Percentiles rank a stretch among this genome's conserved stretches.
These are phyloP conservation scores for Rutstroemia sp. DNA, from an alignment of 2,329 filamentous ascomycete genomes.

Conservation along the genomic window DNA sequence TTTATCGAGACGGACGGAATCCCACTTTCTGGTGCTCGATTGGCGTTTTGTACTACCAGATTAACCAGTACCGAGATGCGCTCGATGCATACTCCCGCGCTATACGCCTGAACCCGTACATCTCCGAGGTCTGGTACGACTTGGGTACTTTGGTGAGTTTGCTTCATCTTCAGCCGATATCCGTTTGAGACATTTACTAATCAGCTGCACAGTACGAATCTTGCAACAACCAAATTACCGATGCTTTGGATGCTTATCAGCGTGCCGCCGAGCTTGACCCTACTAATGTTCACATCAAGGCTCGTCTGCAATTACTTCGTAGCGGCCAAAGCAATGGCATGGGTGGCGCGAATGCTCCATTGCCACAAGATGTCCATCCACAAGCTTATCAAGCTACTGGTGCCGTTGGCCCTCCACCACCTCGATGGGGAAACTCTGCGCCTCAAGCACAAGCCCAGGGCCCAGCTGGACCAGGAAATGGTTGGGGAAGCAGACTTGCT, in stretches of 20 bases:
- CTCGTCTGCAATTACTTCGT: conserved; percentile 80
- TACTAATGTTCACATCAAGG: conserved; percentile 90
- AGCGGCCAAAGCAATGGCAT: conserved; percentile 69
- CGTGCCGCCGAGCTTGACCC: conserved; percentile 92
- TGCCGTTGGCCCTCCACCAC: conserved; percentile 75
- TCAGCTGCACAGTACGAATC: conserved; percentile 69
- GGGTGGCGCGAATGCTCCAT: conserved; percentile 65
- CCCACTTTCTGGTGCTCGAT: conserved; percentile 99
- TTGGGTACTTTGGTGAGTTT: conserved; percentile 81
- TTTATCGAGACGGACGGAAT: conserved; percentile 95
- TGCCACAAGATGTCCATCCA: conserved; percentile 92
- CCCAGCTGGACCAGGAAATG: conserved; percentile 33
- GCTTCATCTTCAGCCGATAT: conserved; percentile 17
- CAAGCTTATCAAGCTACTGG: conserved; percentile 83
- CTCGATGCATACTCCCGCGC: conserved; percentile 95
- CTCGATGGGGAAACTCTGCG: conserved; percentile 79
- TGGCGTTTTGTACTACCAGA: conserved; percentile 97
- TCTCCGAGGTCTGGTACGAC: conserved; percentile 99
- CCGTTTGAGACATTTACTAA: conserved; percentile 20
- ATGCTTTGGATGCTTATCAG: conserved; percentile 92
- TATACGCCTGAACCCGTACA: conserved; percentile 94
- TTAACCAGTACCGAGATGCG: conserved; percentile 98
- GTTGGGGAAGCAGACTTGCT: conserved; percentile 60
- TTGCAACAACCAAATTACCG: conserved; percentile 96
- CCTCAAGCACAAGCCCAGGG: conserved; percentile 54